These are phyloP conservation scores for Paracoccidioides brasiliensis DNA, from an alignment of 2,329 filamentous ascomycete genomes.

Conservation along the genomic window DNA sequence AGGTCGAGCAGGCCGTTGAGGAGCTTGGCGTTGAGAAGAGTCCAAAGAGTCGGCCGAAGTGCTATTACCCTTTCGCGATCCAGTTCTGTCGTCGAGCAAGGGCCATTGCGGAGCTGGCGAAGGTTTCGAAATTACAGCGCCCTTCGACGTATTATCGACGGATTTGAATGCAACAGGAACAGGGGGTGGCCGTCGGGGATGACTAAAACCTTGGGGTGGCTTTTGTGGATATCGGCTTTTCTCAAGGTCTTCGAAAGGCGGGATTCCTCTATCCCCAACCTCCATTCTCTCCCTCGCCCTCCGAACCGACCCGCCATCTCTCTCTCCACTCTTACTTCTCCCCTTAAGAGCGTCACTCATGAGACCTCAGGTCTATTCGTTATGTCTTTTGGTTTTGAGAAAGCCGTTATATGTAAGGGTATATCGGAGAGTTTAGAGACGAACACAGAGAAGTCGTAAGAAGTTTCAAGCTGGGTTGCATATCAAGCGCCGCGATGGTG, in stretches of 20 bases:
- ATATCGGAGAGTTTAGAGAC: background rate
- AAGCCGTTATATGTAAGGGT: background rate
- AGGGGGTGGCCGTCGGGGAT: slow-evolving; percentile 8
- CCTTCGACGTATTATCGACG: slow-evolving; percentile 4
- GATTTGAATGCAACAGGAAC: slow-evolving; percentile 9
- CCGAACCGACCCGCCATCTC: slow-evolving; percentile 23
- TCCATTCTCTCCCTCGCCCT: slow-evolving; percentile 24
- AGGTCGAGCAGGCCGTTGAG: slow-evolving; percentile 30
- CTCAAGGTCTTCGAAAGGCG: background rate
- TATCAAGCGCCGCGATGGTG: background rate
- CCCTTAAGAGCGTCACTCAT: slow-evolving; percentile 14
- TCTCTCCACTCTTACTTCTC: slow-evolving; percentile 6
- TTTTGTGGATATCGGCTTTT: background rate
- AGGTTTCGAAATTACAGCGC: slow-evolving; percentile 9
- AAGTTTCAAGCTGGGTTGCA: background rate
- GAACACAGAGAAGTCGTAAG: background rate
- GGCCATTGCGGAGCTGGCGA: slow-evolving; percentile 36
- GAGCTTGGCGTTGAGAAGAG: slow-evolving; percentile 25
- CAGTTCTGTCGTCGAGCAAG: slow-evolving; percentile 26
- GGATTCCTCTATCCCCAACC: slow-evolving; percentile 13
- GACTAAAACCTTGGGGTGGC: background rate
- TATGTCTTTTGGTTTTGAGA: slow-evolving; percentile 2
- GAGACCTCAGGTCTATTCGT: slow-evolving; percentile 8
- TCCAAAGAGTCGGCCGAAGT: slow-evolving; percentile 17
- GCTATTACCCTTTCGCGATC: slow-evolving; percentile 14